Evolutionary conservation across 2,329 filamentous ascomycete species (phyloP), one percentile per base, ranked within the genome.

Genomic region (Sporothrix brasiliensis): DNA sequence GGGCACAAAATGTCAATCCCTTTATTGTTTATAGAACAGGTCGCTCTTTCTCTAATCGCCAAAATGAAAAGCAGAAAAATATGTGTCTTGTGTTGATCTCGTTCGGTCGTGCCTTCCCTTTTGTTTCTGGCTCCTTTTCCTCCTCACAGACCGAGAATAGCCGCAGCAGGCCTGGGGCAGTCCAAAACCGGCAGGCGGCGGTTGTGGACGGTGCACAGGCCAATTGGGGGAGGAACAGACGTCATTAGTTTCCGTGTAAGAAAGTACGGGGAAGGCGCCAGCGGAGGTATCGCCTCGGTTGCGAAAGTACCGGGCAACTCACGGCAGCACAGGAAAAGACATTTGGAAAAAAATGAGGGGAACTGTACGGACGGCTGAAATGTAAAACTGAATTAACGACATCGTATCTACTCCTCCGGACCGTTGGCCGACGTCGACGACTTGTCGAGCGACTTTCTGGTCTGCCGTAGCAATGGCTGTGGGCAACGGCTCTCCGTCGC

Each of bases 131-230:
- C 50, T 39, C 56, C 34, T 21, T 49, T 70, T 54, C 65, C 53
- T 67, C 67, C 56, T 21, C 30, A 66, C 52, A 66, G 52, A 65
- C 73, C 73, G 73, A 73, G 67, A 66, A 66, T 74, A 72, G 67
- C 68, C 74, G 74, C 66, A 54, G 11, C 65, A 68, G 47, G 4
- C 24, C 63, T 69, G 24, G 19, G 54, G 24, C 27, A 30, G 65
- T 14, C 50, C 13, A 47, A 54, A 52, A 39, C 4, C 30, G 63
- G 50, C 68, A 49, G 68, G 50, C 34, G 41, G 53, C 63, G 68
- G 58, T 65, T 63, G 49, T 52, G 53, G 50, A 39, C 30, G 47
- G 53, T 50, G 53, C 54, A 63, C 52, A 52, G 52, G 27, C 65
- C 56, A 68, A 52, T 27, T 54, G 49, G 30, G 53, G 41, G 2